Evolutionary conservation across 306 rosid genomes (phyloP), one percentile per base, ranked within the genome.

Genomic region (Canavalia ensiformis): DNA sequence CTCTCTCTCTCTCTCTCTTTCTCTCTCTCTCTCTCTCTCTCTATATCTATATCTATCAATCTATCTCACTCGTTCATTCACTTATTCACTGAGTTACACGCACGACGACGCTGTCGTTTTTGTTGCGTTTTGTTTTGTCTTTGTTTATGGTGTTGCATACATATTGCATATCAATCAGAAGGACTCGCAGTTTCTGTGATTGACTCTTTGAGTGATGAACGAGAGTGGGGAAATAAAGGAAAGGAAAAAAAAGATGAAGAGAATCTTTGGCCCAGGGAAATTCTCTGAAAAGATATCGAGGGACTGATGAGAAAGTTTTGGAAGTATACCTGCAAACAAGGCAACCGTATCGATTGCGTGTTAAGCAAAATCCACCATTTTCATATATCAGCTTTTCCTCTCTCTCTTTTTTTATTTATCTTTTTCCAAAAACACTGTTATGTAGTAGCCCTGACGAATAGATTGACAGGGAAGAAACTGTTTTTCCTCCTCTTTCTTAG

Each of bases 261-360:
- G 50, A 41, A 68, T 68, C 73, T 68, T 45, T 44, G 71, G 46
- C 66, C 30, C 73, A 13, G 72, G 66, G 83, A 83, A 81, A 69
- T 82, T 83, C 82, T 83, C 82, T 84, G 88, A 81, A 85, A 87
- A 84, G 78, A 82, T 82, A 68, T 63, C 31, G 31, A 33, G 47
- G 3, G 63, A 25, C 84, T 71, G 83, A 35, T 69, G 58, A 47
- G 73, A 75, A 67, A 73, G 79, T 85, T 88, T 85, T 83, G 88
- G 84, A 84, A 84, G 74, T 72, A 71, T 84, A 29, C 64, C 81
- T 52, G 58, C 56, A 81, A 71, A 69, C 75, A 52, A 44, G 52
- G 44, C 55, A 47, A 72, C 68, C 28, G 67, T 75, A 87, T 84
- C 91, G 82, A 82, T 88, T 88, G 94, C 97, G 94, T 92, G 94